A percentile compares a stretch with the other conserved stretches of the same genome.
Evolutionary conservation across 805 yeast genomes (phyloP).

Genomic region (Komagataella pseudopastoris): DNA sequence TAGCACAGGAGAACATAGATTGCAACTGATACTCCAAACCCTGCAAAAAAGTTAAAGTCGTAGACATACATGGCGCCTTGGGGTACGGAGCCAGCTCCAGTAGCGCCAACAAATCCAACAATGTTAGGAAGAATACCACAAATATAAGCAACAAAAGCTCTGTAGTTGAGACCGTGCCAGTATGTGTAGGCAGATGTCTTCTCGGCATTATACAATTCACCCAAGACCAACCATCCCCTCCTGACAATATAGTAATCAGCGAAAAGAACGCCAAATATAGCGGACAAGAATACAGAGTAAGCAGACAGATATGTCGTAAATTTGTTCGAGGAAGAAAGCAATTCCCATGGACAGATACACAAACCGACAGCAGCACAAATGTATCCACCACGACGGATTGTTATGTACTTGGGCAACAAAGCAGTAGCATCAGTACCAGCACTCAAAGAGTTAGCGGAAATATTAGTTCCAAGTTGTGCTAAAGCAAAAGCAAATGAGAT

Average conservation of each 20-base stretch:
- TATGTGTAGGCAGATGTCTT: slow-evolving; percentile 40
- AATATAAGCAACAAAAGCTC: slow-evolving; percentile 71
- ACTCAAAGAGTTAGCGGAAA: slow-evolving; percentile 57
- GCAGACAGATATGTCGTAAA: slow-evolving; percentile 75
- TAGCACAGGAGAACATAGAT: slow-evolving; percentile 40
- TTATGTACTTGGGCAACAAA: slow-evolving; percentile 45
- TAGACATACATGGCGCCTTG: slow-evolving; percentile 66
- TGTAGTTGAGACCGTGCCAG: slow-evolving; percentile 64
- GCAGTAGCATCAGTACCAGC: slow-evolving; percentile 68
- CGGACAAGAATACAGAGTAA: slow-evolving; percentile 68
- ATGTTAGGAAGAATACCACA: slow-evolving; percentile 75
- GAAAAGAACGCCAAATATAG: slow-evolving; percentile 68
- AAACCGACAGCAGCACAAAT: slow-evolving; percentile 62
- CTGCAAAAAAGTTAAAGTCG: slow-evolving; percentile 63
- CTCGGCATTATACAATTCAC: slow-evolving; percentile 46
- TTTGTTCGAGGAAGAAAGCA: slow-evolving; percentile 52
- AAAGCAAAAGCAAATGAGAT: slow-evolving; percentile 57
- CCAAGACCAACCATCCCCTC: slow-evolving; percentile 52
- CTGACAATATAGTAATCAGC: slow-evolving; percentile 62
- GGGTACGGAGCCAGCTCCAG: slow-evolving; percentile 58
- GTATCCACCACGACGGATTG: slow-evolving; percentile 71
- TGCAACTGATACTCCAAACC: slow-evolving; percentile 42
- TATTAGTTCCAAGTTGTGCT: slow-evolving; percentile 70
- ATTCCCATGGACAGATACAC: slow-evolving; percentile 75
- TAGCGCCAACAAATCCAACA: slow-evolving; percentile 79